These are phyloP conservation scores for Ascochyta pisi DNA, from an alignment of 2,329 filamentous ascomycete genomes.

Conservation along the genomic window DNA sequence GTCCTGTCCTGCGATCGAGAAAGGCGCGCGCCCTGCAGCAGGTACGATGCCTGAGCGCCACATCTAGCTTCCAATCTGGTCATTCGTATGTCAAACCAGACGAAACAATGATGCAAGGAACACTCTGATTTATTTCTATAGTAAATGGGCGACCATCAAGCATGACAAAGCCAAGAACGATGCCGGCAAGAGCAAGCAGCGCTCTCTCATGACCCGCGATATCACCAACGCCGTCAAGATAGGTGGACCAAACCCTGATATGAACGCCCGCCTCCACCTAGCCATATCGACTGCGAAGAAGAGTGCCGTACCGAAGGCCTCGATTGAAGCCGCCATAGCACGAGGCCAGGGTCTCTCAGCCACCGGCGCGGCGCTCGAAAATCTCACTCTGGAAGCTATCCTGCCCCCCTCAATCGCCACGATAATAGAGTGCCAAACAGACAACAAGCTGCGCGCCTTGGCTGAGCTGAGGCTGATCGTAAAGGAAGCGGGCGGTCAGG, in stretches of 20 bases:
- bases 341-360: conserved; percentile 85
- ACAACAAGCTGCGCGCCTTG: conserved; percentile 76
- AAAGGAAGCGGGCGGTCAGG: conserved; percentile 73
- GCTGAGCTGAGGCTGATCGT: conserved; percentile 75
- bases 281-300: conserved; percentile 82
- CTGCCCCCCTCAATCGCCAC: conserved; percentile 75
- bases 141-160: conserved; percentile 94
- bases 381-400: conserved; percentile 79
- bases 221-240: conserved; percentile 79
- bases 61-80: conserved; percentile 38
- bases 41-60: conserved; percentile 37
- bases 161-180: conserved; percentile 93
- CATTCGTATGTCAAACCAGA: conserved; percentile 18
- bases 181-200: conserved; percentile 75
- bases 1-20: conserved; percentile 20
- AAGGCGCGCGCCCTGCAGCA: conserved; percentile 27
- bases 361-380: conserved; percentile 77
- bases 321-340: conserved; percentile 85
- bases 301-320: conserved; percentile 80
- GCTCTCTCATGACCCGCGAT: conserved; percentile 72
- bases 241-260: conserved; percentile 74
- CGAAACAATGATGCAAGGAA: background rate
- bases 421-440: conserved; percentile 85
- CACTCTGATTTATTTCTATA: conserved; percentile 45
- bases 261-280: conserved; percentile 77